phyloP scores from a whole-genome alignment of 257 asterid genomes.

The Buddleja alternifolia region DNA sequence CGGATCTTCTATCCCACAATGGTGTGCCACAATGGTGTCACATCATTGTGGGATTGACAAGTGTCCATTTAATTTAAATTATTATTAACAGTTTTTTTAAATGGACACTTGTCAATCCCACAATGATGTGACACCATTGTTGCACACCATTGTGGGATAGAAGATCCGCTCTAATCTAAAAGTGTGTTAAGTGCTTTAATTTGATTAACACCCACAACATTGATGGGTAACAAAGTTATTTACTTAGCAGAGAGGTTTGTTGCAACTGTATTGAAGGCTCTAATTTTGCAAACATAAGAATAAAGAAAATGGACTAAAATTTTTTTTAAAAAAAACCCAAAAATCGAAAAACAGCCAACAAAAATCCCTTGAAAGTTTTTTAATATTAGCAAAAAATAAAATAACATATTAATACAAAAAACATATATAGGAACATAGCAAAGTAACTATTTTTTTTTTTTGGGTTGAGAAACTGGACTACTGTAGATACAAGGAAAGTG shows the following conservation, averaged over 20 bases:
- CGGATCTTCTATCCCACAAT: too few species aligned
- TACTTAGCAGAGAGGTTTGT: neutral
- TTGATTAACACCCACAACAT: neutral
- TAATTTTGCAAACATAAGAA: slow-evolving; percentile 11
- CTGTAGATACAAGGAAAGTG: neutral
- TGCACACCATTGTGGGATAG: too few species aligned
- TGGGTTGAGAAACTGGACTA: neutral
- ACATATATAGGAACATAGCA: neutral
- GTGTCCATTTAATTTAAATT: too few species aligned
- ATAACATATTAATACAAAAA: neutral
- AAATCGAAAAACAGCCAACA: slow-evolving; percentile 24
- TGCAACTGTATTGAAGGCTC: neutral
- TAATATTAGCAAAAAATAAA: too few species aligned
- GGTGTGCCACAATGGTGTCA: too few species aligned
- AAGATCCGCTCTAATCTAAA: too few species aligned
- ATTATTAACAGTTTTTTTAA: too few species aligned
- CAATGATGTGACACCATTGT: too few species aligned
- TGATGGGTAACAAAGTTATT: neutral
- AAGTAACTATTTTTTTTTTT: neutral
- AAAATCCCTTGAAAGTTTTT: neutral
- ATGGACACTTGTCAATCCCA: too few species aligned
- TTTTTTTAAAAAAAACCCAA: slow-evolving; percentile 3
- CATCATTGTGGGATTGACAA: too few species aligned
- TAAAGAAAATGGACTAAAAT: slow-evolving; percentile 3
- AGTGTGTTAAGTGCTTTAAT: neutral